These are phyloP conservation scores for Acidiella bohemica DNA, from an alignment of 495 filamentous ascomycete genomes.

Conservation along the genomic window DNA sequence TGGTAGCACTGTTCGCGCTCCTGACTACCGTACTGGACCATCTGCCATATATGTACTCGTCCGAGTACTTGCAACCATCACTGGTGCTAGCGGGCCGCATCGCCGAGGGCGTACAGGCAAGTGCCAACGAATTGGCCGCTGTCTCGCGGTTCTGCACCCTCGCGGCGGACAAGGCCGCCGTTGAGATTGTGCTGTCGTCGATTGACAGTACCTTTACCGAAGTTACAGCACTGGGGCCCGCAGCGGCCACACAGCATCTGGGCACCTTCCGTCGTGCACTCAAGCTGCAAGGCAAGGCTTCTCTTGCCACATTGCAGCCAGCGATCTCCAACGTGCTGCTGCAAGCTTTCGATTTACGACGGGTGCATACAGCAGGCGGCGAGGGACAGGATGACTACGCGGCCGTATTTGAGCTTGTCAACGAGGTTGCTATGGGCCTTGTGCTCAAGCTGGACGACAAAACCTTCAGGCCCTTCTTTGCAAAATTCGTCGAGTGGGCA, in stretches of 20 bases:
- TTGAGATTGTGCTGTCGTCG: constrained; percentile 52
- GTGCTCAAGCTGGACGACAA: constrained; percentile 92
- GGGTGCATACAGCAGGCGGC: constrained; percentile 17
- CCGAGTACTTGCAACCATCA: constrained; percentile 53
- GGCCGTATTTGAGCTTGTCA: constrained; percentile 51
- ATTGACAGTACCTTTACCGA: constrained; percentile 63
- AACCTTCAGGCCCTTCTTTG: constrained; percentile 89
- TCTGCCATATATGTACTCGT: constrained; percentile 74
- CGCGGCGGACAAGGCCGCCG: constrained; percentile 57
- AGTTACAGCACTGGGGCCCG: constrained; percentile 34
- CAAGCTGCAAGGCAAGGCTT: constrained; percentile 60
- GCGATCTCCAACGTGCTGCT: constrained; percentile 39
- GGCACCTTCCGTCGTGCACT: constrained; percentile 51
- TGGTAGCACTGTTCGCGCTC: constrained; percentile 70
- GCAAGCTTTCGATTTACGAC: constrained; percentile 33
- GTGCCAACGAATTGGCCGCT: constrained; percentile 34
- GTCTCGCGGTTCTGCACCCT: constrained; percentile 59
- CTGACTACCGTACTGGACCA: constrained; percentile 63
- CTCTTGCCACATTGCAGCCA: constrained; percentile 51
- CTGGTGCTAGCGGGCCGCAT: constrained; percentile 52
- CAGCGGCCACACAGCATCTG: constrained; percentile 23
- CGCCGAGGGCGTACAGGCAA: constrained; percentile 41
- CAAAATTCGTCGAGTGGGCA: constrained; percentile 68
- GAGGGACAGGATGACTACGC: constrained; percentile 33
- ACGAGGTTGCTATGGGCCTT: constrained; percentile 66